Base-by-base conservation (phyloP, 805 yeast species). In the Metschnikowia gruessii region DNA sequence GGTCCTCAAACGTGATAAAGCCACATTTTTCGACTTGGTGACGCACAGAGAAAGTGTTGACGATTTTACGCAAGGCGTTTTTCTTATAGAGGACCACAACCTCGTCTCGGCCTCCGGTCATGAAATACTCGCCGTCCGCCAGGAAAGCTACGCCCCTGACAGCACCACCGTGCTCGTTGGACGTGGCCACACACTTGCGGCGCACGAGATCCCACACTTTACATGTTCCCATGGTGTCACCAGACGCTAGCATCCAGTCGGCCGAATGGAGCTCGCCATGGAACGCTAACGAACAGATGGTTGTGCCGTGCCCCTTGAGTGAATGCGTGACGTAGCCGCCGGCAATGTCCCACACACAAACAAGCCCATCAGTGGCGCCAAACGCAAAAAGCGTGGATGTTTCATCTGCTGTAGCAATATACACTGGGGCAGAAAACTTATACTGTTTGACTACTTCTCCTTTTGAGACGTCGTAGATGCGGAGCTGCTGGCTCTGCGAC, bases 321-420 rank as follows among this genome's bases (percentile, higher is more conserved):
- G 88, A 82, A 65, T 94, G 99, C 0, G 99, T 94, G 3, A 85
- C 80, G 54, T 77, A 88, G 1, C 94, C 91, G 30, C 90, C 90
- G 53, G 82, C 91, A 31, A 94, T 76, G 64, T 94, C 99, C 85
- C 95, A 90, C 1, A 94, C 95, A 37, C 87, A 82, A 15, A 91
- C 85, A 35, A 82, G 78, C 40, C 99, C 98, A 65, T 94, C 99
- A 0, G 97, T 86, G 39, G 95, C 90, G 33, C 99, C 99, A 60
- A 94, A 83, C 16, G 97, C 95, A 59, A 91, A 80, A 31, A 94
- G 71, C 2, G 96, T 82, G 2, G 95, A 84, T 0, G 97, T 88
- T 2, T 78, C 62, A 64, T 94, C 99, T 18, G 79, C 80, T 10
- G 85, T 74, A 37, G 89, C 76, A 10, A 89, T 83, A 63, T 87